Percentiles rank a stretch among this genome's conserved stretches.
Evolutionary conservation across 2,329 filamentous ascomycete species (phyloP).

Genomic region (Ascochyta clinopodiicola): DNA sequence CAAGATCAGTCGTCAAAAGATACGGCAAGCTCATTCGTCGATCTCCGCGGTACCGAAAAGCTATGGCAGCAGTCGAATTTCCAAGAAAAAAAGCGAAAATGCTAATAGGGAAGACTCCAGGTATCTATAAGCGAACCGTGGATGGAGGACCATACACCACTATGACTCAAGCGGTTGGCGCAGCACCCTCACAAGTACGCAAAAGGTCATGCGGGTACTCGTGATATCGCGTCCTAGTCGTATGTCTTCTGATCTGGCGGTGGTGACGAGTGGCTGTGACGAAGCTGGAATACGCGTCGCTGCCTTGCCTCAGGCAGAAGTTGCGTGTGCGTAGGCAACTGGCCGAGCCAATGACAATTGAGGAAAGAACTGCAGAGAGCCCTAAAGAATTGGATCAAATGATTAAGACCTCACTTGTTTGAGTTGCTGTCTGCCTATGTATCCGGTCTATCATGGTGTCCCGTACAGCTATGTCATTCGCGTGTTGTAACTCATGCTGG

Average conservation of each 20-base stretch:
- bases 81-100: background rate
- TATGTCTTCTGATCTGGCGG: background rate
- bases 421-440: background rate
- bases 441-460: slow-evolving; percentile 1
- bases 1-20: no score
- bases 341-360: background rate
- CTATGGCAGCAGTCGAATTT: background rate
- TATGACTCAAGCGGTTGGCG: slow-evolving; percentile 10
- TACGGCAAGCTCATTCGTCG: background rate
- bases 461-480: no score
- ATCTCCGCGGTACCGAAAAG: background rate
- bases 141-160: background rate
- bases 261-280: background rate
- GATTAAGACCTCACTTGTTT: background rate
- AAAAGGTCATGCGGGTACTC: background rate
- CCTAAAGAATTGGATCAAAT: background rate
- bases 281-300: slow-evolving; percentile 5
- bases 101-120: background rate
- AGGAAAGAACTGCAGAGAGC: background rate
- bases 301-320: slow-evolving; percentile 13
- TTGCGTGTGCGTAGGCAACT: background rate
- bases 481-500: no score
- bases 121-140: background rate
- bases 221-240: slow-evolving; percentile 8
- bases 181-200: background rate